Base-by-base conservation (phyloP, 768 basidiomycete genomes). In the Naganishia randhawae region DNA sequence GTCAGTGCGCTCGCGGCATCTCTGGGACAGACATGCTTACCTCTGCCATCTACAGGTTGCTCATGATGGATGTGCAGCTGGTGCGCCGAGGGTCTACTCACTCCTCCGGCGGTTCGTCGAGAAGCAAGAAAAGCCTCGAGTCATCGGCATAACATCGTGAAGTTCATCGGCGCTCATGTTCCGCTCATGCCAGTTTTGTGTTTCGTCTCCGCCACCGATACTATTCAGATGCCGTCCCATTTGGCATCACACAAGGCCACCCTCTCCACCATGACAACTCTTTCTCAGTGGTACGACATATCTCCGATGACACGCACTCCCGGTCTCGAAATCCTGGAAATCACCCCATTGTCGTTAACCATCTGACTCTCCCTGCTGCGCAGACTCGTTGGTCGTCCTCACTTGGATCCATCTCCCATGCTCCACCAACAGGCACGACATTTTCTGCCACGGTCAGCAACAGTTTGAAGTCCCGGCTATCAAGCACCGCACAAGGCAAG, bases 291-390 rank as follows among this genome's bases (percentile, higher is more conserved):
- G 78, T 76, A 80, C 68, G 68, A 63, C 27, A 69, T 80, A 42
- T 74, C 74, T 10, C 78, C 78, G 13, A 66, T 72, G 19, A 78
- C 76, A 22, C 75, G 78, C 17, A 77, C 78, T 0, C 66, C 78
- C 19, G 73, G 73, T 22, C 72, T 80, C 17, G 71, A 75, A 41
- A 74, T 80, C 51, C 75, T 80, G 54, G 77, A 80, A 53, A 73
- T 80, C 54, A 80, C 78, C 0, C 76, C 78, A 8, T 68, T 80
- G 19, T 75, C 77, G 11, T 65, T 80, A 16, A 80, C 78, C 7
- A 71, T 80, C 13, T 74, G 77, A 0, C 69, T 80, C 27, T 73
- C 77, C n/a, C 74, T 77, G 45, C 75, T 1, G 63, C 73, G 16
- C 35, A 66, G n/a, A 54, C 68, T n/a, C 39, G 67, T 52, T 31